Evolutionary conservation across 495 filamentous ascomycete genomes (phyloP).

Genomic region (Zalerion maritima): DNA sequence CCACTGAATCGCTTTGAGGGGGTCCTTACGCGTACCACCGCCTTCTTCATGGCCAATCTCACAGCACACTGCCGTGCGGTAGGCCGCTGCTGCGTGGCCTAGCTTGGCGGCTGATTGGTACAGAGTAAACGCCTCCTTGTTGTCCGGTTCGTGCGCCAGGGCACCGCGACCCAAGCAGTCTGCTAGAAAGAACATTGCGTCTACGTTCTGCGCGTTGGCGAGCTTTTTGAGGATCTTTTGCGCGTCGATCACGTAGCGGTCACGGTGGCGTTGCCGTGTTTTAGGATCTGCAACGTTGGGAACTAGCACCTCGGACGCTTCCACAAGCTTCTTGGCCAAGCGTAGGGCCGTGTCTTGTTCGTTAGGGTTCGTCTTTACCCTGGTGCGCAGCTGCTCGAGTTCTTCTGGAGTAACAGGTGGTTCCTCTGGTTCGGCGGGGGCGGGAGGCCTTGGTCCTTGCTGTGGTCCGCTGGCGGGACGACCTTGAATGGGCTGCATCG

Average conservation of each 20-base stretch:
- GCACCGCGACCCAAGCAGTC: slow-evolving; percentile 72
- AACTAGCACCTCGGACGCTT: slow-evolving; percentile 66
- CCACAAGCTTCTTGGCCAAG: slow-evolving; percentile 73
- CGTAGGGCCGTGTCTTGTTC: slow-evolving; percentile 56
- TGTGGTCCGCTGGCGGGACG: slow-evolving; percentile 16
- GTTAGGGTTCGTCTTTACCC: slow-evolving; percentile 50
- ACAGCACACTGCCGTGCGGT: slow-evolving; percentile 92
- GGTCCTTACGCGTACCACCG: slow-evolving; percentile 81
- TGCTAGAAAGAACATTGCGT: slow-evolving; percentile 89
- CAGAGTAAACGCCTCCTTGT: slow-evolving; percentile 78
- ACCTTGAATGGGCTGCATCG: slow-evolving; percentile 19
- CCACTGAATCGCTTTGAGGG: slow-evolving; percentile 91
- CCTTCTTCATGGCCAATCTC: slow-evolving; percentile 91
- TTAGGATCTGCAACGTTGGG: slow-evolving; percentile 60
- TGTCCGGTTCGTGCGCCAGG: slow-evolving; percentile 57
- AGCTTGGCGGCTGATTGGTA: slow-evolving; percentile 89
- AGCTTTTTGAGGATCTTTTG: slow-evolving; percentile 86
- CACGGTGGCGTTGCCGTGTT: slow-evolving; percentile 58
- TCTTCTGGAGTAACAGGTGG: slow-evolving; percentile 62
- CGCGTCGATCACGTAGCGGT: slow-evolving; percentile 73
- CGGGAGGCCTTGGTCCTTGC: slow-evolving; percentile 19
- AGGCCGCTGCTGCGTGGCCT: slow-evolving; percentile 74
- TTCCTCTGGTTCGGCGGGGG: slow-evolving; percentile 16
- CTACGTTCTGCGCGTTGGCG: slow-evolving; percentile 44
- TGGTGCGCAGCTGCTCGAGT: slow-evolving; percentile 54